A percentile compares a stretch with the other conserved stretches of the same genome.
These are phyloP conservation scores for Saccharomycopsis selenospora DNA, from an alignment of 805 yeast genomes.

Conservation along the genomic window DNA sequence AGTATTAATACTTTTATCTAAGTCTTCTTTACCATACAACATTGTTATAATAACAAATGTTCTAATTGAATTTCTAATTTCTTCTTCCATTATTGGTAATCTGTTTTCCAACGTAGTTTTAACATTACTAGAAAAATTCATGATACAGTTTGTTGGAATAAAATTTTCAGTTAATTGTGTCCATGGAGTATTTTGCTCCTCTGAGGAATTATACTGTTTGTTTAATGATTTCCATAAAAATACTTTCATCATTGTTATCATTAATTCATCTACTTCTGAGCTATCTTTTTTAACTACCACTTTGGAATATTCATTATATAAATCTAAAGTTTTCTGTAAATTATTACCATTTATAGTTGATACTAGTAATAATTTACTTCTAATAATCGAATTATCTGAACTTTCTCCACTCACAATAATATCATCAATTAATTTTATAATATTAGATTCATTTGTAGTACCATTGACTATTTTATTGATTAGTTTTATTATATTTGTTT, in stretches of 20 bases:
- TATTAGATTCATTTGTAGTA: neutral
- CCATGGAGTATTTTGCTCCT: slow-evolving; percentile 6
- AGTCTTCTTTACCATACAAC: slow-evolving; percentile 1
- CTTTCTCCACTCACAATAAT: neutral
- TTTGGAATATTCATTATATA: slow-evolving; percentile 1
- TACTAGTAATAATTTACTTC: slow-evolving; percentile 1
- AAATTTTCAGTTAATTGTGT: neutral
- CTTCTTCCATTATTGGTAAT: slow-evolving; percentile 1
- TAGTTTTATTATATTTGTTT: neutral
- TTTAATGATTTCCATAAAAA: slow-evolving; percentile 1
- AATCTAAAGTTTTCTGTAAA: neutral
- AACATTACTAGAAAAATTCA: neutral
- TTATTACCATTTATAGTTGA: neutral
- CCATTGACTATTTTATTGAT: neutral
- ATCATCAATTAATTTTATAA: neutral
- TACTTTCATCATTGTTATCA: slow-evolving; percentile 3
- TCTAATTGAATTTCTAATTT: slow-evolving; percentile 2
- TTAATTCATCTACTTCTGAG: neutral
- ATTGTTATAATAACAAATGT: slow-evolving; percentile 1
- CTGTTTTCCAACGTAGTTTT: neutral
- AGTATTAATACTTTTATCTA: slow-evolving; percentile 8
- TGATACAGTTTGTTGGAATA: neutral
- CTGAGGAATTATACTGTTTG: neutral
- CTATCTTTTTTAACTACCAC: slow-evolving; percentile 1
- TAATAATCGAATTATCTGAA: neutral